Evolutionary conservation across 2,329 filamentous ascomycete species (phyloP).

Genomic region (Fusarium dlaminii): DNA sequence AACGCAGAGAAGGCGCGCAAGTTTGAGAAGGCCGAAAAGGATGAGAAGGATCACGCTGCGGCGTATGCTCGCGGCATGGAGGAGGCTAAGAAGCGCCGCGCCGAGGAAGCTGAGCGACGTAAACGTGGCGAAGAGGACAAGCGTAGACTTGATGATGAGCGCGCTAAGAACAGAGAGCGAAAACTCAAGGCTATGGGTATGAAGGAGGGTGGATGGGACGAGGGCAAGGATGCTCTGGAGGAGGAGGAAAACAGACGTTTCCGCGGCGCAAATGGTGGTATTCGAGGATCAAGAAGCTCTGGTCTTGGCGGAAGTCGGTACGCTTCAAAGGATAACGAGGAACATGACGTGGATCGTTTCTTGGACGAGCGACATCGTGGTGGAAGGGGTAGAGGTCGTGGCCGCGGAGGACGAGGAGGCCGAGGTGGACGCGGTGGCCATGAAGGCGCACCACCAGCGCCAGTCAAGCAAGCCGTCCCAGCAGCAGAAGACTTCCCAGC

Average conservation of each 20-base stretch:
- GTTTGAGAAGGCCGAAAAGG: conserved; percentile 66
- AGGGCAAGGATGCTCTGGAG: conserved; percentile 60
- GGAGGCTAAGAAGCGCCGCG: conserved; percentile 61
- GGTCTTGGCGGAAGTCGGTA: conserved; percentile 56
- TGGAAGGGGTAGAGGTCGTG: conserved; percentile 46
- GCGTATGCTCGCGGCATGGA: conserved; percentile 66
- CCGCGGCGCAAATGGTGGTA: conserved; percentile 53
- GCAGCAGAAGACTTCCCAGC: conserved; percentile 50
- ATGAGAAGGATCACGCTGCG: conserved; percentile 64
- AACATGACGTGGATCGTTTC: conserved; percentile 50
- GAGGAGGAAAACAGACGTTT: conserved; percentile 56
- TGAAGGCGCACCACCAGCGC: conserved; percentile 33
- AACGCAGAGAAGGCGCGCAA: conserved; percentile 67
- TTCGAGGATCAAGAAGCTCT: conserved; percentile 50
- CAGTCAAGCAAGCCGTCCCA: conserved; percentile 40
- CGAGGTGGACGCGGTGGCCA: conserved; percentile 47
- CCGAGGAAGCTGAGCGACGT: conserved; percentile 62
- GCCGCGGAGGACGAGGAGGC: conserved; percentile 47
- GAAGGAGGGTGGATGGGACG: conserved; percentile 67
- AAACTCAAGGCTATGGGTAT: conserved; percentile 68
- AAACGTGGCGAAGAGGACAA: conserved; percentile 62
- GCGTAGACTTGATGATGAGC: conserved; percentile 65
- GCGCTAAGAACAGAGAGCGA: conserved; percentile 67
- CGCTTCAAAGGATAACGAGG: conserved; percentile 47
- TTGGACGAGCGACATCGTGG: conserved; percentile 49